Base-by-base conservation (phyloP, 768 basidiomycete genomes). In the Pluteus cervinus region DNA sequence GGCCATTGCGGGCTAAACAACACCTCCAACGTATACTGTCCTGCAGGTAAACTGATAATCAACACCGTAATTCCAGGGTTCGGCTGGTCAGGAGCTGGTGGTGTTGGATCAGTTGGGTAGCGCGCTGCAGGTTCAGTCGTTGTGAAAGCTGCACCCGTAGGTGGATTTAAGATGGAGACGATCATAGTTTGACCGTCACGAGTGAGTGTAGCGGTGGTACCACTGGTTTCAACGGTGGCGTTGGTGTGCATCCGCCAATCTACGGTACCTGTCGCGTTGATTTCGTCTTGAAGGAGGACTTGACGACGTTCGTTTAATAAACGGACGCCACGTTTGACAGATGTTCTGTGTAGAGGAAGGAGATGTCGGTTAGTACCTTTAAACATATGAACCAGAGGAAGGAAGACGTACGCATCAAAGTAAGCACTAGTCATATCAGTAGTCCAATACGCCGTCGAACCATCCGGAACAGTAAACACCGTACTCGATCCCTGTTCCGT, bases 171-270 rank as follows among this genome's bases (percentile, higher is more conserved):
- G 18, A 97, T 74, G 26, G 68, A 54, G 43, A 90, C 75, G 37
- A 64, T 54, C 64, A 89, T 60, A 26, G 73, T 81, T 57, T 87
- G 62, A 22, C 74, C 79, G 29, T 73, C 86, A 35, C 93, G 74
- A 5, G 61, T 64, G 43, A 99, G 65, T 3, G 81, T 88, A 1
- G 91, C 94, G 1, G 80, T 74, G 4, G 72, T 75, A 22, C 81
- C 79, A 37, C 57, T 61, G 37, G 61, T 39, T 37, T 58, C 55
- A 29, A 89, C 58, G 3, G 90, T 89, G 8, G 94, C 93, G 61
- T 98, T 98, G 40, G 94, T 97, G 61, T 98, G 92, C 72, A 88
- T 86, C 33, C 90, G 80, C 94, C 94, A 96, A 65, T 81, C 75
- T 30, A 96, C 57, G 14, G 68, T 48, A 5, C 57, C 65, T 23